Percentiles rank a stretch among this genome's conserved stretches.
Evolutionary conservation across 805 yeast genomes (phyloP).

Genomic region (Myxozyma lipomycoides): DNA sequence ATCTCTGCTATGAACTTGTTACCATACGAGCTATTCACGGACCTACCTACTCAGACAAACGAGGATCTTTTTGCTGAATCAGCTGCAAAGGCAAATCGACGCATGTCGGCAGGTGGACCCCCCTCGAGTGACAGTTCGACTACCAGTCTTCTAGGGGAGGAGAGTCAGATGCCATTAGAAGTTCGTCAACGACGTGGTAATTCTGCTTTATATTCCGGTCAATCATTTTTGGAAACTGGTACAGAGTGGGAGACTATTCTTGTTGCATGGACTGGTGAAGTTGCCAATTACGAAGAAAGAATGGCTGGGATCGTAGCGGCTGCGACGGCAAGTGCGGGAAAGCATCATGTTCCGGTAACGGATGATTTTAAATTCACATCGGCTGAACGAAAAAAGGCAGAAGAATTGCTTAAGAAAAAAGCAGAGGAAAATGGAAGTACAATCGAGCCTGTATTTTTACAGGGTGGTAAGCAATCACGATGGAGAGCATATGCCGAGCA

Average conservation of each 20-base stretch:
- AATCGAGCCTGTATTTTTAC: constrained; percentile 85
- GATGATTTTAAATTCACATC: constrained; percentile 58
- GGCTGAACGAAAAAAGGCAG: constrained; percentile 50
- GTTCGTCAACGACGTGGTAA: constrained; percentile 56
- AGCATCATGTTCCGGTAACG: constrained; percentile 28
- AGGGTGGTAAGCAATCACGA: constrained; percentile 68
- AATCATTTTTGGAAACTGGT: constrained; percentile 51
- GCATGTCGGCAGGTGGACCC: background rate
- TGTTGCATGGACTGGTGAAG: constrained; percentile 95
- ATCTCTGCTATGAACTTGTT: constrained; percentile 26
- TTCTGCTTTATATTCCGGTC: constrained; percentile 76
- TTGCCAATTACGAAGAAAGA: constrained; percentile 36
- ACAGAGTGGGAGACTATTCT: constrained; percentile 83
- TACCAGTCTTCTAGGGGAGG: background rate
- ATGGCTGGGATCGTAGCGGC: constrained; percentile 9
- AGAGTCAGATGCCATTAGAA: constrained; percentile 7
- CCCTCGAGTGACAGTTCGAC: background rate
- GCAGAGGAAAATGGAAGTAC: constrained; percentile 43
- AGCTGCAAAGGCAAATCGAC: background rate
- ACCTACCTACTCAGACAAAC: constrained; percentile 3
- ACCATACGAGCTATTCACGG: constrained; percentile 24
- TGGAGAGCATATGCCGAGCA: constrained; percentile 56
- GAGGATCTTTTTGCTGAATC: constrained; percentile 3
- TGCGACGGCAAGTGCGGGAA: constrained; percentile 13
- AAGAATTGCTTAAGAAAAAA: constrained; percentile 39